A percentile compares a stretch with the other conserved stretches of the same genome.
phyloP scores from a whole-genome alignment of 768 basidiomycete species.

The Lactarius pseudohatsudake region DNA sequence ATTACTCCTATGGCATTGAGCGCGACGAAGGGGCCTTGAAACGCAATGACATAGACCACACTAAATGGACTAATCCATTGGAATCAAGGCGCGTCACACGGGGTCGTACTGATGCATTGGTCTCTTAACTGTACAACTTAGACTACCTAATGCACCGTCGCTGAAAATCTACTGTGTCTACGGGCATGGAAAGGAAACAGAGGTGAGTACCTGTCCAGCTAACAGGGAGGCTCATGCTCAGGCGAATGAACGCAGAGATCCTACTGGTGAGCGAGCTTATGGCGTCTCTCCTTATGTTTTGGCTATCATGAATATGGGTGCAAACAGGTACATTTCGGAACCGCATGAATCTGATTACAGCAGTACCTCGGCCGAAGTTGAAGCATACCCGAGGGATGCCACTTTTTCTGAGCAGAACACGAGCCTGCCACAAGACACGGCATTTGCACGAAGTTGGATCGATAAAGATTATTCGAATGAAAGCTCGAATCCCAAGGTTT shows the following conservation, averaged over 20 bases:
- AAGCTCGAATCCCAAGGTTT: slow-evolving; percentile 52
- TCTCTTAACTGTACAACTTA: slow-evolving; percentile 33
- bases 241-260: slow-evolving; percentile 55
- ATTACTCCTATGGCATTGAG: slow-evolving; percentile 91
- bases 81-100: slow-evolving; percentile 54
- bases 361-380: slow-evolving; percentile 44
- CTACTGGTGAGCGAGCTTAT: slow-evolving; percentile 59
- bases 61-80: slow-evolving; percentile 91
- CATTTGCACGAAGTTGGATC: slow-evolving; percentile 72
- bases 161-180: slow-evolving; percentile 94
- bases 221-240: slow-evolving; percentile 2
- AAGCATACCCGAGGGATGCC: slow-evolving; percentile 47
- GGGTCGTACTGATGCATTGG: background rate
- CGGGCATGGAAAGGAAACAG: slow-evolving; percentile 94
- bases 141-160: slow-evolving; percentile 85
- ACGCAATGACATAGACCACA: slow-evolving; percentile 68
- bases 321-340: slow-evolving; percentile 66
- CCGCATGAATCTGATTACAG: slow-evolving; percentile 66
- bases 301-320: background rate
- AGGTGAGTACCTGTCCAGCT: slow-evolving; percentile 48
- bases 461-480: slow-evolving; percentile 81
- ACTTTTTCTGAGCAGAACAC: slow-evolving; percentile 42
- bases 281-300: background rate
- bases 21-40: slow-evolving; percentile 61
- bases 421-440: slow-evolving; percentile 52